phyloP scores from a whole-genome alignment of 1,139 yeast species.

The Protomyces inundatus region DNA sequence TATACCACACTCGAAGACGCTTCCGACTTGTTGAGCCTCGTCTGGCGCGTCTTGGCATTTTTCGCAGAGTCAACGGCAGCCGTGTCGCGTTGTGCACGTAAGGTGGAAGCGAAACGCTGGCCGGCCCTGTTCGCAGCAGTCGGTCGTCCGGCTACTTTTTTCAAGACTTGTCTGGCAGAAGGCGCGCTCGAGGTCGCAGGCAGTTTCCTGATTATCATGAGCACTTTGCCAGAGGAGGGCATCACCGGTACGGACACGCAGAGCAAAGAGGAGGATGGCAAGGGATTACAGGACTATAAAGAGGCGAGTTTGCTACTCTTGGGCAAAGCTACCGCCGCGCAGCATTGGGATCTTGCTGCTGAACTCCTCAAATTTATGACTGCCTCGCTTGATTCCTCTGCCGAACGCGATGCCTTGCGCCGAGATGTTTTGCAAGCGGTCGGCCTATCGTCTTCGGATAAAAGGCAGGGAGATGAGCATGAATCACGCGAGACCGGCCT shows the following conservation, averaged over 20 bases:
- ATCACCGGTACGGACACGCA: slow-evolving; percentile 34
- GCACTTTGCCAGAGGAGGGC: slow-evolving; percentile 34
- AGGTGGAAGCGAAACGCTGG: slow-evolving; percentile 65
- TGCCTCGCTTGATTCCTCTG: not conserved
- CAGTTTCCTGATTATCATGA: slow-evolving; percentile 43
- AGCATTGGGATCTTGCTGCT: slow-evolving; percentile 10
- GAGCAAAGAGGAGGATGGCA: slow-evolving; percentile 39
- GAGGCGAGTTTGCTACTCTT: slow-evolving; percentile 41
- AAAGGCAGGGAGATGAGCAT: no score
- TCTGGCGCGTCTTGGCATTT: slow-evolving; percentile 23
- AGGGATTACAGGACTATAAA: slow-evolving; percentile 42
- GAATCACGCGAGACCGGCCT: no score
- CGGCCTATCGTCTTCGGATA: no score
- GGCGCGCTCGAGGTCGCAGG: slow-evolving; percentile 43
- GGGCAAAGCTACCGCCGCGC: slow-evolving; percentile 2
- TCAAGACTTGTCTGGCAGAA: slow-evolving; percentile 40
- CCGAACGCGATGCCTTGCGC: not conserved
- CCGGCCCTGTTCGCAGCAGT: slow-evolving; percentile 45
- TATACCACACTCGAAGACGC: slow-evolving; percentile 40
- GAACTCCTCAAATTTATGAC: slow-evolving; percentile 6
- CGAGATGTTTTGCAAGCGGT: not conserved
- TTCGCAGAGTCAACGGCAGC: slow-evolving; percentile 37
- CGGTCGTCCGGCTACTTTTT: slow-evolving; percentile 42
- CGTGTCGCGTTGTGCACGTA: slow-evolving; percentile 56
- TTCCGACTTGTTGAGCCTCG: slow-evolving; percentile 29